phyloP scores from a whole-genome alignment of 768 basidiomycete genomes.

The Kwoniella sp. region DNA sequence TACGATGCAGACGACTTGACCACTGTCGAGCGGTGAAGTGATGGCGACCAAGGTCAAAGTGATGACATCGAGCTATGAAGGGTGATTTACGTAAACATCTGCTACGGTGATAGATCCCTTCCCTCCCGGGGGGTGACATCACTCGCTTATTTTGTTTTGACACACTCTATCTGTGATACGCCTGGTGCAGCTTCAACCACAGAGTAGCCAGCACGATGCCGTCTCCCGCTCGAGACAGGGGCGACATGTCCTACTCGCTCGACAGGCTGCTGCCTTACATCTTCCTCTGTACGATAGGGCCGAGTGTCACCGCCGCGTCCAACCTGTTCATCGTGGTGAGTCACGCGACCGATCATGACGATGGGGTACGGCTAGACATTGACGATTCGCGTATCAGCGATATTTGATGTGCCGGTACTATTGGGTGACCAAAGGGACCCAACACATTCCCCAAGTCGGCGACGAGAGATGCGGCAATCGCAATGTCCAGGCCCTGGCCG shows the following conservation, averaged over 20 bases:
- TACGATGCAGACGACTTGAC: neutral
- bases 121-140: neutral
- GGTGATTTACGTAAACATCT: neutral
- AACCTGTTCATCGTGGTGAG: constrained; percentile 39
- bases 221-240: neutral
- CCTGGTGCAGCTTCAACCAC: neutral
- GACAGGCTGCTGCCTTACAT: constrained; percentile 33
- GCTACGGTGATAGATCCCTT: no score
- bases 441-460: constrained; percentile 11
- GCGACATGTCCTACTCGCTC: constrained; percentile 9
- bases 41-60: neutral
- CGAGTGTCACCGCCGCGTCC: constrained; percentile 41
- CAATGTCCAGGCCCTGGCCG: constrained; percentile 34
- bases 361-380: neutral
- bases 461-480: constrained; percentile 29
- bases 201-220: neutral
- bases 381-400: constrained; percentile 13
- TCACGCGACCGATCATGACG: neutral
- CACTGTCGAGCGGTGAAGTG: no score
- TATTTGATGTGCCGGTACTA: constrained; percentile 36
- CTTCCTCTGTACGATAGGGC: constrained; percentile 40
- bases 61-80: neutral
- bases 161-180: neutral
- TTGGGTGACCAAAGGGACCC: constrained; percentile 3
- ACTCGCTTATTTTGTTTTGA: no score